Evolutionary conservation across 108 stramenopile species (phyloP).

Genomic region (Skeletonema menzelii): DNA sequence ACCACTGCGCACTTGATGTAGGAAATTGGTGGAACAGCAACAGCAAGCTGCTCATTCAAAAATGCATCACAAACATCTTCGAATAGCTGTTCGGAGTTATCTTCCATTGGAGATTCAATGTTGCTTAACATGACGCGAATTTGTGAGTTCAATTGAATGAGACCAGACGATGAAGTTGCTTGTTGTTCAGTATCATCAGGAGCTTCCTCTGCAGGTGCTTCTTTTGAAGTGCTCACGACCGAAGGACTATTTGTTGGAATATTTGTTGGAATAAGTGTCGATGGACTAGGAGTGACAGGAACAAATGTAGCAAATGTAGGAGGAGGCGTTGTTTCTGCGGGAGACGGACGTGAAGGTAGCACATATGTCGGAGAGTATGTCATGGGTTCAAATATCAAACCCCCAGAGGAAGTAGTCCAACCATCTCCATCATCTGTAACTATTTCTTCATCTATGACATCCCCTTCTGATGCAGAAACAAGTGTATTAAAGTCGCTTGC

Average conservation of each 20-base stretch:
- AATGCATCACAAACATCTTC: neutral
- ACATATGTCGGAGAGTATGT: neutral
- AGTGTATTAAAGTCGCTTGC: neutral
- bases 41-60: conserved; percentile 14
- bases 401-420: neutral
- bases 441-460: neutral
- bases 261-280: neutral
- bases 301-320: neutral
- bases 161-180: neutral
- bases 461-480: neutral
- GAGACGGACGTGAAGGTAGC: neutral
- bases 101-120: neutral
- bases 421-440: neutral
- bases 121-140: neutral
- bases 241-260: neutral
- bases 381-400: neutral
- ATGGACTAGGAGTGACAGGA: neutral
- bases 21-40: conserved; percentile 30
- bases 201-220: neutral
- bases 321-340: neutral
- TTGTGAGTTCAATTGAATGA: conserved; percentile 1
- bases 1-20: conserved; percentile 19
- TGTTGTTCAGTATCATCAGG: neutral
- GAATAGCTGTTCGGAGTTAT: neutral
- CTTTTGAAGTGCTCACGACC: neutral